Evolutionary conservation across 2,329 filamentous ascomycete species (phyloP).

Genomic region (Xylaria polymorpha): DNA sequence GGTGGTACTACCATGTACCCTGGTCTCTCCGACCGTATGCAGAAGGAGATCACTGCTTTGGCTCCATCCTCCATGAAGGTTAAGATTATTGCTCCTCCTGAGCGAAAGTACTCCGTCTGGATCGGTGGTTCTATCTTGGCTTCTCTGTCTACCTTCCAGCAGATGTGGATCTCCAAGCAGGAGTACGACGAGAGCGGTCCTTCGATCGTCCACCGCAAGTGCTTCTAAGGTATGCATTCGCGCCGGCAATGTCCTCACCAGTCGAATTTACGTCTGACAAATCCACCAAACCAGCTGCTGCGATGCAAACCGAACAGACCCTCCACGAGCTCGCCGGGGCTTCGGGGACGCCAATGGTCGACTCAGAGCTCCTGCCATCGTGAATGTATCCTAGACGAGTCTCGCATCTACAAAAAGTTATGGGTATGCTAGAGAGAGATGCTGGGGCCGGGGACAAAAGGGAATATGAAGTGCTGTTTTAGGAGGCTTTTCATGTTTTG

Average conservation of each 20-base stretch:
- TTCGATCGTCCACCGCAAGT: constrained; percentile 99
- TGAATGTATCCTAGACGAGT: constrained; percentile 62
- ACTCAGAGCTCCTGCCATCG: constrained; percentile 58
- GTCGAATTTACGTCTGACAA: constrained; percentile 17
- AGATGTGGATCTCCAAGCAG: constrained; percentile 99
- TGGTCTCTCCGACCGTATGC: constrained; percentile 99
- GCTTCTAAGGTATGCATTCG: constrained; percentile 85
- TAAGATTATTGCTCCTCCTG: constrained; percentile 99
- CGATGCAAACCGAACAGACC: constrained; percentile 42
- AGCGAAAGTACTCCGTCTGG: constrained; percentile 99
- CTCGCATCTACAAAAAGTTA: constrained; percentile 67
- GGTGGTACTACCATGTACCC: constrained; percentile 99
- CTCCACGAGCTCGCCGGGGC: constrained; percentile 55
- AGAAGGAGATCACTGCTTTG: constrained; percentile 99
- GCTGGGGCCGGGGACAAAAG: constrained; percentile 56
- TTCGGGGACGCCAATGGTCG: constrained; percentile 58
- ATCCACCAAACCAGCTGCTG: constrained; percentile 35
- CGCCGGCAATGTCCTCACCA: constrained; percentile 1
- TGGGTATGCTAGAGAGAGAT: constrained; percentile 64
- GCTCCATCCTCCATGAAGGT: constrained; percentile 99
- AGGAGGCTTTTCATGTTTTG: constrained; percentile 59
- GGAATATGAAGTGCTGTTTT: constrained; percentile 62
- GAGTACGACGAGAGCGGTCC: constrained; percentile 99
- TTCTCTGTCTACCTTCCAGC: constrained; percentile 99
- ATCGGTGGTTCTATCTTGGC: constrained; percentile 99